Base-by-base conservation (phyloP, 169 alveolate genomes). In the Cryptosporidium sp. region DNA sequence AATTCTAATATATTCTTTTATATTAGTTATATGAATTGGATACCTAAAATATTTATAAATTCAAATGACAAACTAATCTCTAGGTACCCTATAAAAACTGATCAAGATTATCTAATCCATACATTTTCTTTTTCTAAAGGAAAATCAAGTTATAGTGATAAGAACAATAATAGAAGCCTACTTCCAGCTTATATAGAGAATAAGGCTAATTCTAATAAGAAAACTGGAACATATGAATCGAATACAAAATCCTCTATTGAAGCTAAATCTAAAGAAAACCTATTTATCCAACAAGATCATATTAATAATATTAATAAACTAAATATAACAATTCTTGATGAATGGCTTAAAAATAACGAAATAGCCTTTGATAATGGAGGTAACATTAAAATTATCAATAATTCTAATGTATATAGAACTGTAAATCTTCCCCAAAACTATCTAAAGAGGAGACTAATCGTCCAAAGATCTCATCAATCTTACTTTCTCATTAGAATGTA, bases 141-240 rank as follows among this genome's bases (percentile, higher is more conserved):
- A 5, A 65, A 37, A 31, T 31, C 42, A 33, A 29, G 72, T 65
- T 65, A 3, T 26, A n/a, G 9, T 14, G 6, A 71, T 14, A 51
- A 10, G 1, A 29, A 18, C 12, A 48, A 23, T 4, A 68, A 68
- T 35, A 69, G 37, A 23, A 69, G 23, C 18, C 33, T 69, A 35
- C 85, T 71, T 51, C 85, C 85, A 26, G 85, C 85, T 8, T 71
- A 71, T 71, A 52, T 71, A 33, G 85, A 71, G 29, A 71, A 71
- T 33, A 65, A 37, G 9, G 61, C 37, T 10, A 71, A 16, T 0
- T 48, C 23, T 1, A 71, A 31, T 31, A 71, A 48, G 45, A 44
- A 31, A 12, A 48, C 18, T 1, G 23, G 16, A 8, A 56, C 10
- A 4, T 7, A 56, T 23, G 16, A 56, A 26, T 6, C 8, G 14